These are phyloP conservation scores for Sugiyamaella paludigena DNA, from an alignment of 1,139 yeast species.

Conservation along the genomic window DNA sequence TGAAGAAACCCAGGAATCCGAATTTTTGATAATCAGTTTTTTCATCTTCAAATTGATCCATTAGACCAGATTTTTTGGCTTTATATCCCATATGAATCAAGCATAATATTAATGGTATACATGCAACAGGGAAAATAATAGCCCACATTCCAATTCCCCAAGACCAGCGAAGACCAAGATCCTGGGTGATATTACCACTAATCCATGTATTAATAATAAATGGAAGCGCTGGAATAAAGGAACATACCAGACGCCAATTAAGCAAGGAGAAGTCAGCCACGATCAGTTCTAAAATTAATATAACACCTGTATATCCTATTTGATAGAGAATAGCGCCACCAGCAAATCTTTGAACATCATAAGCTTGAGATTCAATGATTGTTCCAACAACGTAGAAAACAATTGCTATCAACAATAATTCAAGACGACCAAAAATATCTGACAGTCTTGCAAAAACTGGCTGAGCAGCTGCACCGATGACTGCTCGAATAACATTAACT, in stretches of 20 bases:
- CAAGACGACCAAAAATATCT: slow-evolving; percentile 68
- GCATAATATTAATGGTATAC: slow-evolving; percentile 56
- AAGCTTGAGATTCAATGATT: slow-evolving; percentile 65
- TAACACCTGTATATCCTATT: slow-evolving; percentile 66
- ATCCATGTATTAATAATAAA: slow-evolving; percentile 77
- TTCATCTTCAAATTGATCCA: slow-evolving; percentile 37
- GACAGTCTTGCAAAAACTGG: slow-evolving; percentile 67
- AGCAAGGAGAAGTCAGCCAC: slow-evolving; percentile 64
- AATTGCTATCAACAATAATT: slow-evolving; percentile 52
- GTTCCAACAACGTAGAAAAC: slow-evolving; percentile 68
- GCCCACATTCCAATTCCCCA: slow-evolving; percentile 84
- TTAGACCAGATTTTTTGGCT: slow-evolving; percentile 53
- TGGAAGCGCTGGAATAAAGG: slow-evolving; percentile 66
- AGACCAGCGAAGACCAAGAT: slow-evolving; percentile 50
- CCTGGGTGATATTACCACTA: slow-evolving; percentile 54
- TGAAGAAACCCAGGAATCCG: slow-evolving; percentile 32
- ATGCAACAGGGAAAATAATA: slow-evolving; percentile 62
- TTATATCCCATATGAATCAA: slow-evolving; percentile 53
- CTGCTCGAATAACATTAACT: slow-evolving; percentile 58
- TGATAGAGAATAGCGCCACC: slow-evolving; percentile 73
- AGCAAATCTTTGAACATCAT: slow-evolving; percentile 61
- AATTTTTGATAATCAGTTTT: slow-evolving; percentile 31
- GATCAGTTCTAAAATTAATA: slow-evolving; percentile 54
- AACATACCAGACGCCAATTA: slow-evolving; percentile 65
- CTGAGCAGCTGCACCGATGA: slow-evolving; percentile 71